A percentile compares a stretch with the other conserved stretches of the same genome.
These are phyloP conservation scores for Coniochaeta pulveracea DNA, from an alignment of 2,329 filamentous ascomycete genomes.

Conservation along the genomic window DNA sequence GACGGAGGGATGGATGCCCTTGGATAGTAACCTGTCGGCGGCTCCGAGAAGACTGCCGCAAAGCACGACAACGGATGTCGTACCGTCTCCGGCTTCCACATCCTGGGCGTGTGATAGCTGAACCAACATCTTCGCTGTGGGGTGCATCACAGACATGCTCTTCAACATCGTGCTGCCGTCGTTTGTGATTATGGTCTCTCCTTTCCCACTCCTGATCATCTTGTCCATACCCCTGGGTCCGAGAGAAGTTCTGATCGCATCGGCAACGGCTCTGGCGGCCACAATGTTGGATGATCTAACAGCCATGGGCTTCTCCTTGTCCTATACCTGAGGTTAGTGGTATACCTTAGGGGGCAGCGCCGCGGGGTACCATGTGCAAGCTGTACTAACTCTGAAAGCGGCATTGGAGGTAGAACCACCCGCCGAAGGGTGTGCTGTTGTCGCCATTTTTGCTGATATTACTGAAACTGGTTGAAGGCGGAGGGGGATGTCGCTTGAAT, in stretches of 20 bases:
- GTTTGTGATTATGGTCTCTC: constrained; percentile 98
- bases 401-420: constrained; percentile 2
- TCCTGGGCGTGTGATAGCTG: constrained; percentile 95
- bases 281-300: constrained; percentile 95
- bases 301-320: constrained; percentile 97
- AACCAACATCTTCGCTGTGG: constrained; percentile 98
- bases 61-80: constrained; percentile 96
- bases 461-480: too few relatives aligned
- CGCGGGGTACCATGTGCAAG: too few relatives aligned
- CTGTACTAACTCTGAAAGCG: not conserved
- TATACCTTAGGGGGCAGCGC: too few relatives aligned
- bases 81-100: constrained; percentile 96
- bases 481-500: too few relatives aligned
- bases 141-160: constrained; percentile 98
- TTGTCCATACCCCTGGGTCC: constrained; percentile 98
- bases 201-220: constrained; percentile 96
- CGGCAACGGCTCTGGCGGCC: constrained; percentile 91
- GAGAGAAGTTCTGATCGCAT: constrained; percentile 93
- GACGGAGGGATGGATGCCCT: constrained; percentile 94
- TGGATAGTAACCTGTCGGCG: constrained; percentile 79
- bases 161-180: constrained; percentile 99
- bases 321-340: constrained; percentile 25
- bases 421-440: constrained; percentile 2
- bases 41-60: constrained; percentile 89
- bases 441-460: constrained; percentile 1